Base-by-base conservation (phyloP, 768 basidiomycete species). In the Tylopilus intermedius region DNA sequence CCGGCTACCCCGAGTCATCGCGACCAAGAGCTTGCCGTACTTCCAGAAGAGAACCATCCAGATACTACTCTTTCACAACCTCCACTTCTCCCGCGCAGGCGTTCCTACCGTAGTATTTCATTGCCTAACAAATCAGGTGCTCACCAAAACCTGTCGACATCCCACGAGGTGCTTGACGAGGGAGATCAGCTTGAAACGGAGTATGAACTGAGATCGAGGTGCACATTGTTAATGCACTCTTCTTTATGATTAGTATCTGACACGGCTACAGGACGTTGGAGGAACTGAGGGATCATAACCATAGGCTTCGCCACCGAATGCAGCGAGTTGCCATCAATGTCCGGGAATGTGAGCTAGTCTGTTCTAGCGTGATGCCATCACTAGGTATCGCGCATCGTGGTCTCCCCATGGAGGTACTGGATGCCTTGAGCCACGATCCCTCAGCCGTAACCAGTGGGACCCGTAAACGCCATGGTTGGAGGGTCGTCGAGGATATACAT, bases 401-500 rank as follows among this genome's bases (percentile, higher is more conserved):
- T 37, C 72, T 90, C 38, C 83, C 88, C 7, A 72, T 73, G 57
- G 85, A 88, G 21, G 74, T 90, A 7, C 67, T 88, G 35, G 88
- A 90, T 45, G 84, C 87, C 3, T 82, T 89, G 60, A 79, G 77
- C 35, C 86, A 87, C 54, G 88, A 91, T 63, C 88, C 88, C 45
- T 80, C 86, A 2, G 81, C 83, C n/a, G 82, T 89, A 18, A 86
- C 81, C 3, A 78, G 84, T 15, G 70, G 77, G 6, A 87, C 88
- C 0, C 78, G 83, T 44, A 74, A 78, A 40, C 74, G 77, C 27
- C 73, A 71, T 47, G 80, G 87, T 9, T 90, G 84, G 83, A 74
- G 77, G 55, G 86, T 84, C 2, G 85, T 89, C 14, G 88, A 91
- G 53, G 86, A 91, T 53, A 86, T 89, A 49, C 75, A 88, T 60